Conservation (phyloP, 306 rosid genomes). For the Lupinus albus region DNA sequence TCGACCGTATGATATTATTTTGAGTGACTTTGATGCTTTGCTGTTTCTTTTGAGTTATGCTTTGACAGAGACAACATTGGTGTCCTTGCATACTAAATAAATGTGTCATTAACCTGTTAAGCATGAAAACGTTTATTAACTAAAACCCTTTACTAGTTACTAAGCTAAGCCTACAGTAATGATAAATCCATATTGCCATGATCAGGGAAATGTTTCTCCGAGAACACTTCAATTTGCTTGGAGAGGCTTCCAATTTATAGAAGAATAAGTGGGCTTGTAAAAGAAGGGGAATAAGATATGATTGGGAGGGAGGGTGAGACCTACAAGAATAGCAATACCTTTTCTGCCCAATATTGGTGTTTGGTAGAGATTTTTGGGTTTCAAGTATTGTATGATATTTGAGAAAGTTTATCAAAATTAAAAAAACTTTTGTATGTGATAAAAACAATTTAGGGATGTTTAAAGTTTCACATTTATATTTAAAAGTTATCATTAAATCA, state of each 20-base stretch:
- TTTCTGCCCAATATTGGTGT: no score
- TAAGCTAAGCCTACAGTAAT: background rate
- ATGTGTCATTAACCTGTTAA: background rate
- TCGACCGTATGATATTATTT: slow-evolving; percentile 13
- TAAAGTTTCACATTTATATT: no score
- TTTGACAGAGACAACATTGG: background rate
- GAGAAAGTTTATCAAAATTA: no score
- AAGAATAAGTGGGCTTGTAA: no score
- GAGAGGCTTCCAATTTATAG: background rate
- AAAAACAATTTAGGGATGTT: no score
- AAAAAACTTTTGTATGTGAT: no score
- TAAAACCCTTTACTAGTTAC: background rate
- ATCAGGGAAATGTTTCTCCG: background rate
- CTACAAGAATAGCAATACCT: no score
- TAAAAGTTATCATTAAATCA: no score
- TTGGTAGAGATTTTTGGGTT: no score
- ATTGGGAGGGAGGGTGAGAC: no score
- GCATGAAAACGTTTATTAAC: background rate
- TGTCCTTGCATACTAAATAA: slow-evolving; percentile 4
- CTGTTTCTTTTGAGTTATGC: slow-evolving; percentile 31
- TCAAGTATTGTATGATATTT: no score
- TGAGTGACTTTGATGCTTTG: slow-evolving; percentile 30
- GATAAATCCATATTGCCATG: background rate
- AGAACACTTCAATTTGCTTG: background rate
- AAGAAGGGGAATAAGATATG: no score